These are phyloP conservation scores for Fraxinus nigra DNA, from an alignment of 305 asterid species.

Conservation along the genomic window DNA sequence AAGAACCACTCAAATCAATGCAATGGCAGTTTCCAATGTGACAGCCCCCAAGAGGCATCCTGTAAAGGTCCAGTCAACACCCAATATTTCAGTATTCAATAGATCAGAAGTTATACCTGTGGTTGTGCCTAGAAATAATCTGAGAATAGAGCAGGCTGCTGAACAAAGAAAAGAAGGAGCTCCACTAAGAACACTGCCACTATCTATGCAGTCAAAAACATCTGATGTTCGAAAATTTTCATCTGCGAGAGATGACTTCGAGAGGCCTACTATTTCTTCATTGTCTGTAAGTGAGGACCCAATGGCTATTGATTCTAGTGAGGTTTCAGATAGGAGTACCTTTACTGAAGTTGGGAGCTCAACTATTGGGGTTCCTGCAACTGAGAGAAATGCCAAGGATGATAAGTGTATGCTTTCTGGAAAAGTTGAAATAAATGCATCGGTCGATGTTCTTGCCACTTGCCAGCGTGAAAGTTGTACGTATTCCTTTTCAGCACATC, in stretches of 20 bases:
- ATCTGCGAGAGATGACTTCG: constrained; percentile 59
- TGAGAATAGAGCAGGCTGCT: constrained; percentile 60
- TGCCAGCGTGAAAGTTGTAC: constrained; percentile 53
- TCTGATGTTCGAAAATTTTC: constrained; percentile 57
- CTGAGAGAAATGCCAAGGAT: constrained; percentile 48
- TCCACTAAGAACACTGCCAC: constrained; percentile 51
- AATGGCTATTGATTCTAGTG: constrained; percentile 41
- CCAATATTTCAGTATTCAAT: constrained; percentile 45
- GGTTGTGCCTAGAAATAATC: constrained; percentile 74
- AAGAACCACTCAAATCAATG: constrained; percentile 51
- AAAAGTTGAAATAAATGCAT: constrained; percentile 42
- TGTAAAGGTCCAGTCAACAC: constrained; percentile 57
- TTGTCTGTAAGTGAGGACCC: constrained; percentile 54
- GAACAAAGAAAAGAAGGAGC: constrained; percentile 82
- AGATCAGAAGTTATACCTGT: constrained; percentile 75
- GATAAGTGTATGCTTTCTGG: constrained; percentile 48
- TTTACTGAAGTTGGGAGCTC: constrained; percentile 51
- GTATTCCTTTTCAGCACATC: constrained; percentile 29
- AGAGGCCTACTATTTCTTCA: constrained; percentile 40
- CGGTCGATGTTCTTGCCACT: constrained; percentile 42
- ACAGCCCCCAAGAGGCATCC: constrained; percentile 64
- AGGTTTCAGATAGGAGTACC: constrained; percentile 44
- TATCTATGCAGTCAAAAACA: constrained; percentile 59
- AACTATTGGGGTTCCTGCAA: constrained; percentile 32
- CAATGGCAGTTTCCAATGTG: constrained; percentile 40